Evolutionary conservation across 306 rosid species (phyloP).

Genomic region (Glycine soja): DNA sequence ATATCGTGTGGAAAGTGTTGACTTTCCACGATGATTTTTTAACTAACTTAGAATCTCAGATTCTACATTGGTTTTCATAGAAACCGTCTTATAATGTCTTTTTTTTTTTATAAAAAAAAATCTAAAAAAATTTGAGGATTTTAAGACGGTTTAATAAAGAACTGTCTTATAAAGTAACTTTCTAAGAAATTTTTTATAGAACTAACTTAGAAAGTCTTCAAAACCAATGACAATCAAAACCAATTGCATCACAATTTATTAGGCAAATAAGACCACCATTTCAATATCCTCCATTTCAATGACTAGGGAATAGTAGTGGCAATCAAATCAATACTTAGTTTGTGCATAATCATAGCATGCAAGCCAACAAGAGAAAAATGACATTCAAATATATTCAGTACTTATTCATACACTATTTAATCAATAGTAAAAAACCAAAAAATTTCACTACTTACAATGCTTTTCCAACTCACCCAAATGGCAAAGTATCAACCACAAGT

Average conservation of each 20-base stretch:
- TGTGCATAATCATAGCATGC: conserved; percentile 21
- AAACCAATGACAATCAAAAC: background rate
- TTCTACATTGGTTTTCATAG: no score
- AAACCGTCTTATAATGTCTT: no score
- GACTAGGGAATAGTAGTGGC: background rate
- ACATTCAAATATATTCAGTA: conserved; percentile 36
- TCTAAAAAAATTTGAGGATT: no score
- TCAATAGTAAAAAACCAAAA: conserved; percentile 21
- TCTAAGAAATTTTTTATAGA: no score
- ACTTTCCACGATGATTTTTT: no score
- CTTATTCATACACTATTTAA: conserved; percentile 10
- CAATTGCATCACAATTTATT: conserved; percentile 18
- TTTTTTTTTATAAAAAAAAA: no score
- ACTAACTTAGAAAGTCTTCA: no score
- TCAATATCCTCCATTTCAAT: background rate
- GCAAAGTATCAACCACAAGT: no score
- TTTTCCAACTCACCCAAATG: background rate
- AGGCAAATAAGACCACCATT: conserved; percentile 28
- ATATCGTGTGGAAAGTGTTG: fast-evolving
- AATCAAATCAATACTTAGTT: conserved; percentile 12
- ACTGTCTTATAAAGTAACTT: no score
- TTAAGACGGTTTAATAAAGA: no score
- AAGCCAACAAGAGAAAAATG: conserved; percentile 25
- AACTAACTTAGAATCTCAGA: no score
- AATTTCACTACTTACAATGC: background rate